Base-by-base conservation (phyloP, 257 asterid genomes). In the Przewalskia tangutica region DNA sequence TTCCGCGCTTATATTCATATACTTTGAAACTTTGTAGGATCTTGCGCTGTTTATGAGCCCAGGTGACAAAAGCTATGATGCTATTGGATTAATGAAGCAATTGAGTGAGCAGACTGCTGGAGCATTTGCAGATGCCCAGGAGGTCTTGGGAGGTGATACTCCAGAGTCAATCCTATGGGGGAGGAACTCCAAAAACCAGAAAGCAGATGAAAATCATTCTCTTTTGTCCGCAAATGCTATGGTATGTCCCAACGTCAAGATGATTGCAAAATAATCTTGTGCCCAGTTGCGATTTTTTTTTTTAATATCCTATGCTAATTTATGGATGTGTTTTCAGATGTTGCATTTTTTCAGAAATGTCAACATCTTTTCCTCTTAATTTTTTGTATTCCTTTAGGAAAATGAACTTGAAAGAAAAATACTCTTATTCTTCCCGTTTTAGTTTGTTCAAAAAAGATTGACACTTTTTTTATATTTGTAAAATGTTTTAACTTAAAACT, bases 51-150 rank as follows among this genome's bases (percentile, higher is more conserved):
- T 88, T 75, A 63, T 91, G 89, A 94, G 94, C 91, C 97, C 99
- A 12, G 93, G 90, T 50, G 94, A 92, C 16, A 83, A 89, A 83
- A 91, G 97, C 80, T 94, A 89, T 59, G 98, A 94, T 85, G 98
- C 98, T 67, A 86, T 96, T 71, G 99, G 97, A 80, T 87, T 96
- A 86, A 96, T 94, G 95, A 93, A 93, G 89, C 98, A 93, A 67
- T 86, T 96, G 87, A 93, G 92, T 50, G 99, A 96, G 88, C 98
- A 96, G 83, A 93, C 93, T 42, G 97, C 99, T 14, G 89, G 90
- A 68, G 91, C 99, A 81, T 92, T 91, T 84, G 98, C 98, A 81
- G 92, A 90, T 82, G 99, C 98, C 66, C 98, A 92, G 86, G 92
- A 92, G 88, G 91, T 92, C 84, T 80, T 96, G 89, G 98, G 98